phyloP scores from a whole-genome alignment of 2,329 filamentous ascomycete genomes.

The Alternaria sp. region DNA sequence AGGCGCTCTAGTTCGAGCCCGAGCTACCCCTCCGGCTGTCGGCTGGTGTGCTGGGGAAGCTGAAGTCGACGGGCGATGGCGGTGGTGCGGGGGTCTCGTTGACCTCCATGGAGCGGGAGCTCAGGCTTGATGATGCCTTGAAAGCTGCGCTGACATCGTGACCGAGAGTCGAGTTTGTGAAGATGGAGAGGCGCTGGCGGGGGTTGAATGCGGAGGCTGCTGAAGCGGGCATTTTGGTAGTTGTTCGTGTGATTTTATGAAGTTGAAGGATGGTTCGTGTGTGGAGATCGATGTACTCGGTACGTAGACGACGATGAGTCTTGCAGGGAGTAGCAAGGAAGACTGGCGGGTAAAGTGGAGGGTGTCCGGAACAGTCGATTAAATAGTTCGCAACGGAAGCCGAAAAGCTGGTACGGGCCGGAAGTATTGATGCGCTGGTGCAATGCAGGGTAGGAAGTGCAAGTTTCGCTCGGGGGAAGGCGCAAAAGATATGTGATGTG shows the following conservation, averaged over 20 bases:
- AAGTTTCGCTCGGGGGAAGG: slow-evolving; percentile 16
- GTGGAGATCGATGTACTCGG: slow-evolving; percentile 1
- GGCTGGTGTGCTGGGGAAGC: slow-evolving; percentile 43
- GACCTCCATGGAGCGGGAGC: slow-evolving; percentile 36
- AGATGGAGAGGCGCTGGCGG: slow-evolving; percentile 51
- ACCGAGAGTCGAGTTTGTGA: slow-evolving; percentile 50
- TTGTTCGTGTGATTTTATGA: background rate
- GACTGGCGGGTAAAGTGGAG: slow-evolving; percentile 2
- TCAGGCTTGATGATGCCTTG: slow-evolving; percentile 43
- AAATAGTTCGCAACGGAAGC: slow-evolving; percentile 14
- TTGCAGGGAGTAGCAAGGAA: background rate
- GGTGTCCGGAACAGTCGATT: slow-evolving; percentile 23
- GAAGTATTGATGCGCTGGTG: slow-evolving; percentile 24
- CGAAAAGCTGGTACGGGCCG: slow-evolving; percentile 2
- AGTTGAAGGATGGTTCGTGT: background rate
- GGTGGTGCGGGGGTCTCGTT: slow-evolving; percentile 51
- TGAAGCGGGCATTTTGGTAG: slow-evolving; percentile 37
- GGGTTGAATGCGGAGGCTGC: slow-evolving; percentile 36
- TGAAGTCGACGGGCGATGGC: slow-evolving; percentile 51
- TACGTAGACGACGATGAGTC: background rate
- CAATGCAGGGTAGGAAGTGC: slow-evolving; percentile 13
- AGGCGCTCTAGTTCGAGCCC: slow-evolving; percentile 1
- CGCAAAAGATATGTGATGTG: slow-evolving; percentile 32
- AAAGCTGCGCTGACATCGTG: slow-evolving; percentile 51
- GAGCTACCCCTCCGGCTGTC: slow-evolving; percentile 9